phyloP scores from a whole-genome alignment of 2,329 filamentous ascomycete genomes.

The Emericellopsis cladophorae region DNA sequence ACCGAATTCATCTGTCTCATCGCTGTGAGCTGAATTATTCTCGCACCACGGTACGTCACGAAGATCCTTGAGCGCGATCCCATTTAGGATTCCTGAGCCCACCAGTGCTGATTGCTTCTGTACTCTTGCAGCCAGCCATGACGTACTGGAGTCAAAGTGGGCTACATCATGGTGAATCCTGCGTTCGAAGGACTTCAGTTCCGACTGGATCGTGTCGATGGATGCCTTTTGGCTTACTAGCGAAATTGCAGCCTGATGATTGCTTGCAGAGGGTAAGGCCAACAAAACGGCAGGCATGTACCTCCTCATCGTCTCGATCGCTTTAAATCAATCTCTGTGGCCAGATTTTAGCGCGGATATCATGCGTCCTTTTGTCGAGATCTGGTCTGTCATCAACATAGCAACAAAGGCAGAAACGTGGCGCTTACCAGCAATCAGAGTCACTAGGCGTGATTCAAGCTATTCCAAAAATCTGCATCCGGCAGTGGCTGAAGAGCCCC shows the following conservation, averaged over 20 bases:
- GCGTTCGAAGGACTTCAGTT: no score
- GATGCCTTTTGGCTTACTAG: no score
- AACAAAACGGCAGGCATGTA: conserved; percentile 48
- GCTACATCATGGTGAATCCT: no score
- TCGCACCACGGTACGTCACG: no score
- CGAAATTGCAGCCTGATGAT: no score
- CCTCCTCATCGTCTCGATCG: conserved; percentile 21
- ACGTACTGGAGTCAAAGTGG: no score
- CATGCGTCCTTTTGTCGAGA: conserved; percentile 36
- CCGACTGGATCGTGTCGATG: no score
- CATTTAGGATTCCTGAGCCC: no score
- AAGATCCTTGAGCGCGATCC: no score
- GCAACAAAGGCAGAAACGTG: not conserved
- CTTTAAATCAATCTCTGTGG: conserved; percentile 40
- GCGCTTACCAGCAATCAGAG: conserved; percentile 43
- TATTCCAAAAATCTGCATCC: conserved; percentile 46
- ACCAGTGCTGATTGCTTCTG: no score
- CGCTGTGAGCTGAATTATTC: conserved; percentile 4
- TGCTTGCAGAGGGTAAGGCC: conserved; percentile 25
- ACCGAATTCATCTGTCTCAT: not conserved
- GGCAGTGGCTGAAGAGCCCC: conserved; percentile 43
- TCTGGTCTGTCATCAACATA: conserved; percentile 20
- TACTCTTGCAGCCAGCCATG: no score
- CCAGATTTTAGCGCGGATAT: conserved; percentile 46
- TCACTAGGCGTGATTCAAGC: conserved; percentile 48